Evolutionary conservation across 352 stramenopile species (phyloP).

Genomic region (Globisporangium yorkense): DNA sequence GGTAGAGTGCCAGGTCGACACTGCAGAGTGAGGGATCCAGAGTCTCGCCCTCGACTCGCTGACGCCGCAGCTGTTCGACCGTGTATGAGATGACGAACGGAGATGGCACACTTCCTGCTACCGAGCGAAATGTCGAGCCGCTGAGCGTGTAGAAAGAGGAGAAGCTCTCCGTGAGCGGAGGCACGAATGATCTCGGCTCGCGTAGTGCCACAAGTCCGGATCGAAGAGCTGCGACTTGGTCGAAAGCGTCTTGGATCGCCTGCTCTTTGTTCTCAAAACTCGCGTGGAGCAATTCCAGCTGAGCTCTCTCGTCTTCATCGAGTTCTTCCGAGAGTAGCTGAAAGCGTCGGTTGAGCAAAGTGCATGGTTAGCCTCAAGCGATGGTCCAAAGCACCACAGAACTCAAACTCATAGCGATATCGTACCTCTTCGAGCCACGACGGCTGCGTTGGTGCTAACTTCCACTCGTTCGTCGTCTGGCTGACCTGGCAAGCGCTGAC

Average conservation of each 20-base stretch:
- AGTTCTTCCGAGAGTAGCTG: conserved; percentile 10
- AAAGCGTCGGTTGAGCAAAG: background rate
- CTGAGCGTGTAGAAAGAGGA: conserved; percentile 8
- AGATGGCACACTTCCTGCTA: background rate
- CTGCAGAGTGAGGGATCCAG: background rate
- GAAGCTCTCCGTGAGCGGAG: conserved; percentile 5
- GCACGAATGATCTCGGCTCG: background rate
- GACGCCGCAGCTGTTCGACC: conserved; percentile 6
- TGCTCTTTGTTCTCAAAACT: conserved; percentile 3
- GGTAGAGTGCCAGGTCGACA: conserved; percentile 8
- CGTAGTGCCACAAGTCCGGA: conserved; percentile 4
- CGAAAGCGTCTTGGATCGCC: conserved; percentile 11
- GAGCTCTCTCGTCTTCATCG: conserved; percentile 6
- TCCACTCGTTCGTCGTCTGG: conserved; percentile 1
- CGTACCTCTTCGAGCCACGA: conserved; percentile 14
- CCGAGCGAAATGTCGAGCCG: conserved; percentile 5
- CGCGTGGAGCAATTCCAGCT: background rate
- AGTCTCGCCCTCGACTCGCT: background rate
- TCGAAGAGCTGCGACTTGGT: conserved; percentile 4
- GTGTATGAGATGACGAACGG: conserved; percentile 13
- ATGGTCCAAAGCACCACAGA: background rate
- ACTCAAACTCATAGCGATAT: background rate
- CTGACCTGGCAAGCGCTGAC: conserved; percentile 1
- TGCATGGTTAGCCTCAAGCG: background rate
- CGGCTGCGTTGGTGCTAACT: conserved; percentile 5